Conservation (phyloP, 352 stramenopile genomes). For the Saprolegnia diclina region DNA sequence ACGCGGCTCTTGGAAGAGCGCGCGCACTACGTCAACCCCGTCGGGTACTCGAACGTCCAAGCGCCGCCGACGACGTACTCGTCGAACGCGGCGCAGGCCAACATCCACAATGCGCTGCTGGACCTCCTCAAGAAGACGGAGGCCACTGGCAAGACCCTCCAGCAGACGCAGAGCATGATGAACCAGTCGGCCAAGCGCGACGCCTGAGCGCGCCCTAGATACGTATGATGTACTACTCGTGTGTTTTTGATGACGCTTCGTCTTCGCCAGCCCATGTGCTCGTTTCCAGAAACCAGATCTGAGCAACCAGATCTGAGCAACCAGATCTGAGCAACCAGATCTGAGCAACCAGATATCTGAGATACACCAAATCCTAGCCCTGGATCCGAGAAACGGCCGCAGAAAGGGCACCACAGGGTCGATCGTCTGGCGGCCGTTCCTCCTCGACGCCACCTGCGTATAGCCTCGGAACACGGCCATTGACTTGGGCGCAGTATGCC, state of each 20-base stretch:
- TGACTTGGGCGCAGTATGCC: too few relatives aligned
- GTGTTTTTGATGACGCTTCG: not conserved
- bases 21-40: constrained; percentile 6
- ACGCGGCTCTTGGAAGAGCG: constrained; percentile 20
- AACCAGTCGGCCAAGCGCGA: constrained; percentile 17
- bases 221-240: not conserved
- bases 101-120: constrained; percentile 24
- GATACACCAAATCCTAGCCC: too few relatives aligned
- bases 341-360: too few relatives aligned
- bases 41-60: constrained; percentile 6
- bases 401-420: too few relatives aligned
- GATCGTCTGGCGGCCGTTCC: too few relatives aligned
- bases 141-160: constrained; percentile 22
- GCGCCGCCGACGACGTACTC: constrained; percentile 19
- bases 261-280: not conserved
- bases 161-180: constrained; percentile 27
- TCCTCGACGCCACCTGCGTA: too few relatives aligned
- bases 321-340: too few relatives aligned
- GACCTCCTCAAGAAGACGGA: constrained; percentile 29
- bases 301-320: too few relatives aligned
- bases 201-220: not conserved
- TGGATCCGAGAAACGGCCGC: too few relatives aligned
- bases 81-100: constrained; percentile 1
- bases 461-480: too few relatives aligned
- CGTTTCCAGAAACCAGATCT: too few relatives aligned